Evolutionary conservation across 192 early-diverging fungal species (phyloP).

Genomic region (Entomortierella chlamydospora): DNA sequence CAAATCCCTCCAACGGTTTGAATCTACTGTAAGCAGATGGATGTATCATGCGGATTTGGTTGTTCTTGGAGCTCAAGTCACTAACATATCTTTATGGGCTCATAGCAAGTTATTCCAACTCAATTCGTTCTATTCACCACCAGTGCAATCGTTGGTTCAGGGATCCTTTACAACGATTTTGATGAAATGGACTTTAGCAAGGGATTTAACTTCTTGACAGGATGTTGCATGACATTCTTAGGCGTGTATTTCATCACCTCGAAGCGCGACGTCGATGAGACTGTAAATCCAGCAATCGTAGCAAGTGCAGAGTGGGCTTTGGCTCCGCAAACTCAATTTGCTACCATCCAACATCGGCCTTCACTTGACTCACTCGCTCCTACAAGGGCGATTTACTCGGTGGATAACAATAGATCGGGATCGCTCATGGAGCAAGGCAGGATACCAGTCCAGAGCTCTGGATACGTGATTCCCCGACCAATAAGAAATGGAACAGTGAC

Average conservation of each 20-base stretch:
- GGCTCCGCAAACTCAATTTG: conserved; percentile 20
- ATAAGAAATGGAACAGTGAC: conserved; percentile 3
- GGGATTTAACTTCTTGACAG: conserved; percentile 62
- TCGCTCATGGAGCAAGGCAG: conserved; percentile 25
- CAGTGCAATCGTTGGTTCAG: conserved; percentile 75
- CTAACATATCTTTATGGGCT: background rate
- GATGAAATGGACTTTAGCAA: conserved; percentile 62
- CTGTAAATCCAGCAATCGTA: background rate
- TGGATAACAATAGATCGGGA: conserved; percentile 7
- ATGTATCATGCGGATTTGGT: background rate
- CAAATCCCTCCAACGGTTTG: conserved; percentile 71
- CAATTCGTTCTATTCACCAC: conserved; percentile 83
- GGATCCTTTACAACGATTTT: conserved; percentile 76
- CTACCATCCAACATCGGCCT: conserved; percentile 10
- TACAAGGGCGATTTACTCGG: conserved; percentile 15
- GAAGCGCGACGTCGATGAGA: conserved; percentile 48
- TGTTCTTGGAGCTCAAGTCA: too few relatives aligned
- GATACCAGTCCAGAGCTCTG: conserved; percentile 1
- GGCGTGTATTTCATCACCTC: conserved; percentile 80
- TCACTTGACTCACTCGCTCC: conserved; percentile 21
- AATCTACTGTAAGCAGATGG: conserved; percentile 62
- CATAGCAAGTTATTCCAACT: conserved; percentile 75
- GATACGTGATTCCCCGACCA: conserved; percentile 15
- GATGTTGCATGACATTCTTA: conserved; percentile 70
- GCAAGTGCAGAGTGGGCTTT: conserved; percentile 27